Percentiles rank a stretch among this genome's conserved stretches.
Conservation (phyloP, 2,329 filamentous ascomycete species). For the Fusarium globosum region DNA sequence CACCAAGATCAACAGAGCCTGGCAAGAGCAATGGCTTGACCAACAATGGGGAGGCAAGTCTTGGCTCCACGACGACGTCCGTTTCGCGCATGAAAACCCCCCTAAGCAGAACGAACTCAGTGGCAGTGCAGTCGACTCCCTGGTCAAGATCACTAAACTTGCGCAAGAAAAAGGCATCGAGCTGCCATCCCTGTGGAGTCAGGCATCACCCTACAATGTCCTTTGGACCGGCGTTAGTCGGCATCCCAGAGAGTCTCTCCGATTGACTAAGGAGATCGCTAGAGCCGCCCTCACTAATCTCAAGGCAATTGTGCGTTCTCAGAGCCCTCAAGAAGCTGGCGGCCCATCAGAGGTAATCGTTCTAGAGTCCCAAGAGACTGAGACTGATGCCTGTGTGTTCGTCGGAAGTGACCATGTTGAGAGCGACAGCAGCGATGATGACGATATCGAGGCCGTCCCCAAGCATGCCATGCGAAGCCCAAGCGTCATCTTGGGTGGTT, state of each 20-base stretch:
- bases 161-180: background rate
- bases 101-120: background rate
- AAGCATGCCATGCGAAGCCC: background rate
- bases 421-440: background rate
- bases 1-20: accelerated
- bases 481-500: background rate
- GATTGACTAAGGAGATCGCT: background rate
- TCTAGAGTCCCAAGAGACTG: background rate
- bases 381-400: background rate
- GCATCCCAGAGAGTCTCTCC: background rate
- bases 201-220: background rate
- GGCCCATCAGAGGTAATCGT: background rate
- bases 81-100: background rate
- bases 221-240: background rate
- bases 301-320: background rate
- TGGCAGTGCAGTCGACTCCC: accelerated
- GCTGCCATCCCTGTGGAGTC: background rate
- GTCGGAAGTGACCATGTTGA: background rate
- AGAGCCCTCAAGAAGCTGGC: background rate
- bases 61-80: background rate
- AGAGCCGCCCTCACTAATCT: accelerated
- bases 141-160: background rate
- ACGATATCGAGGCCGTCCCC: background rate
- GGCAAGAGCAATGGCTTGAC: background rate
- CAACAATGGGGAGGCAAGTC: background rate